Evolutionary conservation across 78 protist species (phyloP).

Genomic region (Dictyostelium brefeldianum): DNA sequence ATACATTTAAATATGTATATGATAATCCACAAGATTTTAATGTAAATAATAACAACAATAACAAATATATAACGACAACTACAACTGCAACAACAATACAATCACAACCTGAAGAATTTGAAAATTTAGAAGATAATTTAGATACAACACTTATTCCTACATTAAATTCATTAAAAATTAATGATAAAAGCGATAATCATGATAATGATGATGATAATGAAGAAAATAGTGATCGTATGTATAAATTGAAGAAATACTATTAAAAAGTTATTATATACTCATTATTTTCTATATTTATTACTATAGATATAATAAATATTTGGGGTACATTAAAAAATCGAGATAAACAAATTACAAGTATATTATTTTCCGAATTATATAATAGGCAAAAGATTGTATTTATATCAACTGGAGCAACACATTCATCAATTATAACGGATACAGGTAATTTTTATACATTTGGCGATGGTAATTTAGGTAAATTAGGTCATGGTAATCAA

Average conservation of each 20-base stretch:
- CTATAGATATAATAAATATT: constrained; percentile 31
- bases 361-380: constrained; percentile 39
- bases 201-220: background rate
- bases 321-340: constrained; percentile 27
- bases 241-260: background rate
- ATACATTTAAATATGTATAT: constrained; percentile 4
- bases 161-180: background rate
- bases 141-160: background rate
- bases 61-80: background rate
- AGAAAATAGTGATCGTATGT: background rate
- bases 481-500: constrained; percentile 58
- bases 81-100: background rate
- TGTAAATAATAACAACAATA: background rate
- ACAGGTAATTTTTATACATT: constrained; percentile 47
- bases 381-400: constrained; percentile 27
- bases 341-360: background rate
- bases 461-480: constrained; percentile 58
- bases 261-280: background rate
- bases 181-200: background rate
- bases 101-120: background rate
- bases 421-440: constrained; percentile 40
- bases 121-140: background rate
- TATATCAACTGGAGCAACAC: constrained; percentile 43
- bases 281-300: too few species aligned
- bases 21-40: background rate